Base-by-base conservation (phyloP, 2,329 filamentous ascomycete species). In the Botryotinia convoluta region DNA sequence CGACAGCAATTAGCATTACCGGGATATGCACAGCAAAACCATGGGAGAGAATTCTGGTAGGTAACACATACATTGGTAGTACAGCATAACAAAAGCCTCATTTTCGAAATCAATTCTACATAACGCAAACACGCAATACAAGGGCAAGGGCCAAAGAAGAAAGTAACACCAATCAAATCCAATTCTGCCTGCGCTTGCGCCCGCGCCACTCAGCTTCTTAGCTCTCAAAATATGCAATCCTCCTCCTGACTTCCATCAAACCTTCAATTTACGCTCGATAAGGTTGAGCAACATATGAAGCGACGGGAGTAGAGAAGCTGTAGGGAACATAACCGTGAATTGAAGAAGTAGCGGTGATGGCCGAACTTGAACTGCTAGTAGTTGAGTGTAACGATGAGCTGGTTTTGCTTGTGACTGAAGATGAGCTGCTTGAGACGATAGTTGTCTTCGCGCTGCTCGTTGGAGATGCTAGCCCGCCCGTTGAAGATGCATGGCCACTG, bases 261-360 rank as follows among this genome's bases (percentile, higher is more conserved):
- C 35, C 22, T 51, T 65, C 3, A 16, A 5, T 39, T 26, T 54
- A 71, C 29, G 45, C 60, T 32, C 45, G 35, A 65, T 71, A 65
- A 6, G 32, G 32, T 54, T 65, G 32, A 39, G 60, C 69, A 4
- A 71, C 60, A 54, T 71, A 71, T 16, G 69, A 71, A 44, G 60
- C 60, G 22, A 54, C 60, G 9, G 69, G 69, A 39, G 44, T 71
- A 42, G 60, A 16, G n/a, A 71, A 71, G 20, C 45, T 71, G 37
- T 71, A 65, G 20, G 69, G 60, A 26, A 57, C 69, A 54, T 71
- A 57, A n/a, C 60, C 69, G 35, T 42, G 35, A 29, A 71, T 65
- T 7, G 44, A 57, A 32, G 69, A 44, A 29, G 35, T 42, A 44
- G 69, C 57, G 26, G 70, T 72, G n/a, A 65, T 20, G 35, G n/a